Evolutionary conservation across 164 flowering plant species (phyloP), one percentile per base, ranked within the genome.

Genomic region (Berberis thunbergii): DNA sequence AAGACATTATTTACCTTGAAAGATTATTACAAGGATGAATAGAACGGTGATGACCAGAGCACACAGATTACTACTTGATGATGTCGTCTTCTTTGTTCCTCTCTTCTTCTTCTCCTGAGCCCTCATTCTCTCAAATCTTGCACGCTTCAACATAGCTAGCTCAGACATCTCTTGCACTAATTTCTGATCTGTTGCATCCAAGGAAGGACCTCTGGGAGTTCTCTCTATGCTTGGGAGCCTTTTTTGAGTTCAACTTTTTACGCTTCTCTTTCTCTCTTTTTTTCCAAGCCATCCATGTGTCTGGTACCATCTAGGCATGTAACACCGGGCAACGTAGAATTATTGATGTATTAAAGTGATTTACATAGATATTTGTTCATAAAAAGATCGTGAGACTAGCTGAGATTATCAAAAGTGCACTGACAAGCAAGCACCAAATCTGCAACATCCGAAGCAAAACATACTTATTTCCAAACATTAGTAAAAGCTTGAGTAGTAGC

Each of bases 101-200:
- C 79, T 85, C 86, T 72, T 71, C 72, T 82, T 83, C 80, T 78
- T 87, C 75, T 78, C 26, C 26, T 26, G 70, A 13, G 84, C 77
- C 73, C 66, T 83, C 83, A 84, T 77, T 41, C 94, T 73, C 72
- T 84, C 97, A 53, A 72, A 71, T 69, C 87, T 78, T 3, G 86
- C 88, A 46, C 88, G 80, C 79, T 86, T 87, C 76, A 84, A 69
- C 86, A 80, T 84, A 41, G 89, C 86, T 39, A 87, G 75, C 67
- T 89, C 89, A 54, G 85, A 58, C 8, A 89, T 67, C 73, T 87
- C 93, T 62, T 67, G 76, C 6, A 87, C 73, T 48, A 85, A 69
- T 74, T 83, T 89, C 80, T 76, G 78, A 61, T 89, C 96, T 6
- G 85, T 81, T 8, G 84, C 81, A 78, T 85, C 89, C 74, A 87